phyloP scores from a whole-genome alignment of 1,139 yeast species.

The Geotrichum reessii region DNA sequence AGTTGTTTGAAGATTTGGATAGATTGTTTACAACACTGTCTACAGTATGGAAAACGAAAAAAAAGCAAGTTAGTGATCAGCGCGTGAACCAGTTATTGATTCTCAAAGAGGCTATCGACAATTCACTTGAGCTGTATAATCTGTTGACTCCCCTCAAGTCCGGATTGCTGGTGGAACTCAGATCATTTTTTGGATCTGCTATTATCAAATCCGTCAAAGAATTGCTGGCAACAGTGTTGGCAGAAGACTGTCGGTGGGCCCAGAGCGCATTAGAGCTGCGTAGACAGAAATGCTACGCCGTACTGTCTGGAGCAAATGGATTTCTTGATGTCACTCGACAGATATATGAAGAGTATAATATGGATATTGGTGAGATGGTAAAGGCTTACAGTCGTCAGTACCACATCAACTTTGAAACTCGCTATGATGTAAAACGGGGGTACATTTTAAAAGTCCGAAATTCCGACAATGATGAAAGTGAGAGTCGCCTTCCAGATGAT shows the following conservation, averaged over 20 bases:
- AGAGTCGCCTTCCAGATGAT: constrained; percentile 29
- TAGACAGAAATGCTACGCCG: constrained; percentile 44
- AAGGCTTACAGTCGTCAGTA: constrained; percentile 19
- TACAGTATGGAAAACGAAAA: constrained; percentile 8
- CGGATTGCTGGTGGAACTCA: constrained; percentile 8
- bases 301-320: constrained; percentile 43
- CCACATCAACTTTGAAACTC: constrained; percentile 31
- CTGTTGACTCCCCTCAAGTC: constrained; percentile 3
- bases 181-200: constrained; percentile 4
- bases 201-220: constrained; percentile 26
- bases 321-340: constrained; percentile 44
- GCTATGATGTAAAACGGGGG: constrained; percentile 40
- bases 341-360: constrained; percentile 38
- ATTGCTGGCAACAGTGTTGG: constrained; percentile 35
- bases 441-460: constrained; percentile 35
- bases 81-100: constrained; percentile 16
- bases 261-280: constrained; percentile 38
- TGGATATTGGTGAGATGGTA: constrained; percentile 33
- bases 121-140: constrained; percentile 1
- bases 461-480: constrained; percentile 18
- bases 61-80: constrained; percentile 8
- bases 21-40: constrained; percentile 16
- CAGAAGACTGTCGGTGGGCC: constrained; percentile 44
- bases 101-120: constrained; percentile 14
- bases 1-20: constrained; percentile 17